Evolutionary conservation across 176 grass and related monocot genomes (phyloP).

Genomic region (Tillandsia leiboldiana): DNA sequence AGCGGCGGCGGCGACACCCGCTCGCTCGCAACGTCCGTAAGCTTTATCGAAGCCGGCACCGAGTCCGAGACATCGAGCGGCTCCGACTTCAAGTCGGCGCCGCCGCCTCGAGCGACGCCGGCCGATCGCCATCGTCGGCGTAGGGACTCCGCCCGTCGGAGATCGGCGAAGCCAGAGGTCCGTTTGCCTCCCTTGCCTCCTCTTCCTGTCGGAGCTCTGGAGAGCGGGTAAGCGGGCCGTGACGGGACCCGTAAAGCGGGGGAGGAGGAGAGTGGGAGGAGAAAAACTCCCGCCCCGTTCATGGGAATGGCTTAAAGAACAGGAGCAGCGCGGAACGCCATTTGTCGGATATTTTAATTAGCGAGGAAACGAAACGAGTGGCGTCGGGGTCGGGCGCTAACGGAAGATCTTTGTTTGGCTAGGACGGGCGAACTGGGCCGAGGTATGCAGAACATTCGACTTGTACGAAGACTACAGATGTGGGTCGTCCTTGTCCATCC

Average conservation of each 20-base stretch:
- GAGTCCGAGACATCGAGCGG: not conserved
- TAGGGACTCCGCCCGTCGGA: not conserved
- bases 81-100: conserved; percentile 26
- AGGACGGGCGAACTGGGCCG: not conserved
- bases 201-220: not conserved
- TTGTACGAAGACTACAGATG: not conserved
- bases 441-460: not conserved
- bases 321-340: not conserved
- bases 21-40: not conserved
- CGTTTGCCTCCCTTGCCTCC: not conserved
- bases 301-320: conserved; percentile 7
- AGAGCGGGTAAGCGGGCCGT: not conserved
- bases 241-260: not conserved
- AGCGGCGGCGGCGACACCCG: not conserved
- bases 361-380: not conserved
- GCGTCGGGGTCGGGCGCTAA: not conserved
- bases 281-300: conserved; percentile 10
- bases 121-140: not conserved
- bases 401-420: not conserved
- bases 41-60: not conserved
- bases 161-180: not conserved
- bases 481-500: too few relatives aligned
- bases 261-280: conserved; percentile 22
- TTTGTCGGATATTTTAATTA: not conserved
- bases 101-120: conserved; percentile 7